Base-by-base conservation (phyloP, 306 rosid genomes). In the Dicorynia guianensis region DNA sequence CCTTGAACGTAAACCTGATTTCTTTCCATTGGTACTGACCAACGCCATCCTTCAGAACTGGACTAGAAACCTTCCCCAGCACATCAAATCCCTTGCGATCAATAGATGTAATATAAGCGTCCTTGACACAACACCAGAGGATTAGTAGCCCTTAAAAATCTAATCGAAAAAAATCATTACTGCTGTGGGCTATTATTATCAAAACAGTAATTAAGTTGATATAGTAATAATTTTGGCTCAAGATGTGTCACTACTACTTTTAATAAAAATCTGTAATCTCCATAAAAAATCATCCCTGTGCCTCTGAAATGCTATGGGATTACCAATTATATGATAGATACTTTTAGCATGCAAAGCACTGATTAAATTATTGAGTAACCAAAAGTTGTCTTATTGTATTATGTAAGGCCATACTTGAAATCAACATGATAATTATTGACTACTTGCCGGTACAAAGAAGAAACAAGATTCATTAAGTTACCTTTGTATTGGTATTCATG, bases 61-160 rank as follows among this genome's bases (percentile, higher is more conserved):
- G 80, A 77, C 80, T 38, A 0, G 85, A 54, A 55, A 88, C 86
- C 81, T 83, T 95, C 66, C 89, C 94, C 66, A 92, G 73, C 53
- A 92, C 87, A 33, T 86, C 82, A 6, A 95, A 92, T n/a, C 97
- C 97, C 89, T 86, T 92, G 54, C 85, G 85, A 76, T 95, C 98
- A 17, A 92, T 55, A 0, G 96, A 89, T 42, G 86, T 20, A 60
- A 92, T 53, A 49, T 72, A 89, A 35, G 97, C 97, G 75, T 95
- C 98, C 97, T 95, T 72, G 15, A 77, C 42, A 71, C 72, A 73
- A 78, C 48, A 59, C 38, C 55, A 25, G 39, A 5, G 61, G 56
- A 72, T 79, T 67, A 79, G 70, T 60, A 38, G 57, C n/a, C 40
- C 34, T 57, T 19, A 64, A 33, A 12, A 82, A 50, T 40, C 33